Evolutionary conservation across 1,139 yeast genomes (phyloP).

Genomic region (Suhomyces yuchorum): DNA sequence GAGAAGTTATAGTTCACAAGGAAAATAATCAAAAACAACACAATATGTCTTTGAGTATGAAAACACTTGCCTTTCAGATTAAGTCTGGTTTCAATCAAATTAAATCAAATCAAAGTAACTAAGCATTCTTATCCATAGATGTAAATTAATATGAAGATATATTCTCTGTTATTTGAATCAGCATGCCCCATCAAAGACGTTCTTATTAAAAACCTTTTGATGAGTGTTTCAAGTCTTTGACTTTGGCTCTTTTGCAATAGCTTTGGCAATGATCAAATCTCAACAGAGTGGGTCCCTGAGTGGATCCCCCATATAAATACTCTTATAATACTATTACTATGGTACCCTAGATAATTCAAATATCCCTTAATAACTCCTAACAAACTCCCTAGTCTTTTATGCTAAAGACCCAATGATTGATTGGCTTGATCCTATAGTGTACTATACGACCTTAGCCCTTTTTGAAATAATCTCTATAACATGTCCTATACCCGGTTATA

Average conservation of each 20-base stretch:
- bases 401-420: neutral
- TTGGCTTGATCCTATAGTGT: neutral
- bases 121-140: neutral
- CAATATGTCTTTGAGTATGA: no score
- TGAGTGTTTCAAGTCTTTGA: neutral
- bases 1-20: no score
- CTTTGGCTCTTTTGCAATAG: no score
- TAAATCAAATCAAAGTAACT: neutral
- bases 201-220: neutral
- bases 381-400: neutral
- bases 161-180: neutral
- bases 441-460: neutral
- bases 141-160: neutral
- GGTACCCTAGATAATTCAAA: constrained; percentile 3
- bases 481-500: constrained; percentile 1
- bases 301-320: neutral
- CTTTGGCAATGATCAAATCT: neutral
- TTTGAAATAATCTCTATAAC: neutral
- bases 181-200: neutral
- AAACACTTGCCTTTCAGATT: no score
- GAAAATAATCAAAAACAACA: no score
- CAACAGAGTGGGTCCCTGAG: neutral
- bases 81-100: neutral
- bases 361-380: neutral
- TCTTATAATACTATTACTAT: constrained; percentile 1